phyloP scores from a whole-genome alignment of 352 stramenopile species.

The Thalassiosira exigua region DNA sequence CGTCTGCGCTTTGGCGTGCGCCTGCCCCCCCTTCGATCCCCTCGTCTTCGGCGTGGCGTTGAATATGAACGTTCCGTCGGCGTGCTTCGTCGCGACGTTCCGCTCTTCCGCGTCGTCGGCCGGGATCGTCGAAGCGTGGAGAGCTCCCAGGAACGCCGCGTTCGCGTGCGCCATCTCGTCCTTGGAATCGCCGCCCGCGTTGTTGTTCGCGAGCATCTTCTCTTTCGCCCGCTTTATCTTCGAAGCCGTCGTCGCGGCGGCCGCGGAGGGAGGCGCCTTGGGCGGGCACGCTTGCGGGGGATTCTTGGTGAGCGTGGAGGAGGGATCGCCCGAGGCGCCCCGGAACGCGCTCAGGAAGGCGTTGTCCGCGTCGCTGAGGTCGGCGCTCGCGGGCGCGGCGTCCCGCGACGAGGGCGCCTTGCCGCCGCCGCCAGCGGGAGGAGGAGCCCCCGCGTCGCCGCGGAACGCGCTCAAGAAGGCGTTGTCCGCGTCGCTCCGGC shows the following conservation, averaged over 20 bases:
- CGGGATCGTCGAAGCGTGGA: conserved; percentile 32
- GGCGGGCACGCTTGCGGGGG: conserved; percentile 6
- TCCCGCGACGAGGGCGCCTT: too few species aligned
- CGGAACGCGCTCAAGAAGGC: conserved; percentile 29
- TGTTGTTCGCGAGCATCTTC: too few species aligned
- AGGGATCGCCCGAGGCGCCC: neutral
- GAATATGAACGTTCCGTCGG: conserved; percentile 31
- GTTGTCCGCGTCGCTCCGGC: conserved; percentile 6
- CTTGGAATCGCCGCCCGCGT: neutral
- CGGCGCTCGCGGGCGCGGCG: too few species aligned
- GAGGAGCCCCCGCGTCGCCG: neutral
- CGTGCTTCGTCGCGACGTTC: neutral
- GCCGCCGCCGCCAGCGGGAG: too few species aligned
- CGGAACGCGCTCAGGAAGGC: conserved; percentile 18
- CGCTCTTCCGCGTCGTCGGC: conserved; percentile 12
- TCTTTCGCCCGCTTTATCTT: neutral
- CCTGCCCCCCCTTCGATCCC: neutral
- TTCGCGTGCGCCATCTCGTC: conserved; percentile 52
- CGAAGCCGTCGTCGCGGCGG: neutral
- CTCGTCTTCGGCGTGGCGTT: conserved; percentile 2
- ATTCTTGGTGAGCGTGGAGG: neutral
- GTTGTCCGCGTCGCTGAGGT: conserved; percentile 32
- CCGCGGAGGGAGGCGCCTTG: neutral
- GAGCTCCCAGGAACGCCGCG: conserved; percentile 59
- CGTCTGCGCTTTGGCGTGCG: neutral